Conservation (phyloP, 139 green algal genomes). For the Mesotaenium endlicherianum region DNA sequence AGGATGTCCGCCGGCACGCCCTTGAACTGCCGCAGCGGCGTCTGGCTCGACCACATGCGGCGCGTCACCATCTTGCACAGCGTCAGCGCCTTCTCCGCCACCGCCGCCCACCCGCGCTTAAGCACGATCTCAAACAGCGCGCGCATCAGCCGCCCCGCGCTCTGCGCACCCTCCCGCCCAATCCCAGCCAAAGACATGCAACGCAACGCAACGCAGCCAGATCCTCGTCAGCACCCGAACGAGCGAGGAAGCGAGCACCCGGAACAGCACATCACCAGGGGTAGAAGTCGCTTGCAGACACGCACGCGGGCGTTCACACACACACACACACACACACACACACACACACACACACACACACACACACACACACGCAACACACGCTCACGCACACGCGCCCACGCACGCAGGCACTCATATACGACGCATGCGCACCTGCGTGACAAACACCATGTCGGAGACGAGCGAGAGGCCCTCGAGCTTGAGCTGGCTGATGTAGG, state of each 20-base stretch:
- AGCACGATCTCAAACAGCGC: conserved; percentile 97
- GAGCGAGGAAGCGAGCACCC: no score
- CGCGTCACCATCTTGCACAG: conserved; percentile 91
- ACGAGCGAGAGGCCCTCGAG: conserved; percentile 90
- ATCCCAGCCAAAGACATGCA: no score
- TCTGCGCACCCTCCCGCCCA: no score
- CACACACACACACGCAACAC: no score
- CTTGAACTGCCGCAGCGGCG: conserved; percentile 69
- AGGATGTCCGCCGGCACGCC: conserved; percentile 58
- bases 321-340: conserved; percentile 7
- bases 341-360: conserved; percentile 6
- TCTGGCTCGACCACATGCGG: conserved; percentile 91
- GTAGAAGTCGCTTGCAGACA: no score
- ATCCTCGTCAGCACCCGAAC: no score
- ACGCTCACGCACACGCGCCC: no score
- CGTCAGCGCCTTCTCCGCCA: conserved; percentile 82
- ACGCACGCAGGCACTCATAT: background rate
- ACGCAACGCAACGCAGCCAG: no score
- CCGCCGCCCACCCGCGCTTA: conserved; percentile 82
- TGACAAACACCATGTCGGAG: conserved; percentile 97
- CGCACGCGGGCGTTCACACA: background rate
- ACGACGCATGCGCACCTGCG: conserved; percentile 66
- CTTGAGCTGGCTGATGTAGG: conserved; percentile 91
- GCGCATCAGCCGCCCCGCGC: conserved; percentile 85
- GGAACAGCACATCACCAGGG: no score